Evolutionary conservation across 2,329 filamentous ascomycete genomes (phyloP).

Genomic region (Aspergillus quadrilineatus): DNA sequence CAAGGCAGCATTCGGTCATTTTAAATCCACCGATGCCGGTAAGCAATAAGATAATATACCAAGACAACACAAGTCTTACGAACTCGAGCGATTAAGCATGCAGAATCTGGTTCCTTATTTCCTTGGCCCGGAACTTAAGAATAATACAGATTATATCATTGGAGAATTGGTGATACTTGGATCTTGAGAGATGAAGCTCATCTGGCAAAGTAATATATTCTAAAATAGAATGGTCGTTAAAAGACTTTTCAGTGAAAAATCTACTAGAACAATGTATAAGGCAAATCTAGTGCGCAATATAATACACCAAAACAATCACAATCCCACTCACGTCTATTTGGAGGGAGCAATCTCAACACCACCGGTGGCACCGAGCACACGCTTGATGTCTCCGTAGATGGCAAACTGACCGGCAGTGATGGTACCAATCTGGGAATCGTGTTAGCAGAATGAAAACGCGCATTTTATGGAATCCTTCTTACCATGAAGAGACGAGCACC

Average conservation of each 20-base stretch:
- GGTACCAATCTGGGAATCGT: conserved; percentile 55
- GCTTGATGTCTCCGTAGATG: conserved; percentile 79
- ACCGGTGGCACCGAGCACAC: conserved; percentile 67
- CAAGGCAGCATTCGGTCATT: too few species aligned
- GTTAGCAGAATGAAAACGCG: conserved; percentile 24
- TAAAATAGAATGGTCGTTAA: conserved; percentile 4
- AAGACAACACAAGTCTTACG: too few species aligned
- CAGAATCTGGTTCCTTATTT: too few species aligned
- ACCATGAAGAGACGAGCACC: conserved; percentile 72
- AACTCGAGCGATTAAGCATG: too few species aligned
- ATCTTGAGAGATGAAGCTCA: not conserved
- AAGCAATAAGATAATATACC: too few species aligned
- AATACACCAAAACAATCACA: conserved; percentile 24
- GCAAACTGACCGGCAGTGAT: conserved; percentile 80
- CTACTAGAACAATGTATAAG: conserved; percentile 20
- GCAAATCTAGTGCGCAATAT: conserved; percentile 22
- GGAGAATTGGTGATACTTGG: too few species aligned
- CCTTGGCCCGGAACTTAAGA: too few species aligned
- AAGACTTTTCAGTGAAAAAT: conserved; percentile 18
- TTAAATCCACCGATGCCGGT: too few species aligned
- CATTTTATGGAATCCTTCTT: conserved; percentile 24
- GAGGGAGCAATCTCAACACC: conserved; percentile 65
- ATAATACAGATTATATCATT: too few species aligned
- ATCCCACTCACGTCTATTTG: conserved; percentile 36
- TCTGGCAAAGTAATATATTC: conserved; percentile 6